Conservation (phyloP, 495 filamentous ascomycete genomes). For the Entonaema liquescens region DNA sequence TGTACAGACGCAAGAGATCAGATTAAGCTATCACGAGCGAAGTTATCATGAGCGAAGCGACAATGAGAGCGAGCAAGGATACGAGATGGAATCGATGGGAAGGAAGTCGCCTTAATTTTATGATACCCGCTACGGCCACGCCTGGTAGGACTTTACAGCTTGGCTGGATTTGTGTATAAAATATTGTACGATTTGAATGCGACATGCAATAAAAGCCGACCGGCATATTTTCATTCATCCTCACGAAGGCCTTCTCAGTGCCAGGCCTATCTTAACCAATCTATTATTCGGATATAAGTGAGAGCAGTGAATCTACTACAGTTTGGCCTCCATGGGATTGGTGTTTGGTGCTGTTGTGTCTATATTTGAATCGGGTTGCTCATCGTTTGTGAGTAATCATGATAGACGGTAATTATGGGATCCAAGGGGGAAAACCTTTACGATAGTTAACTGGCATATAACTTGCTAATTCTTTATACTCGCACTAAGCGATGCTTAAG, state of each 20-base stretch:
- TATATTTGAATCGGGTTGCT: no score
- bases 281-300: no score
- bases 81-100: conserved; percentile 40
- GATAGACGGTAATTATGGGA: no score
- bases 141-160: neutral
- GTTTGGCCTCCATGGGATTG: no score
- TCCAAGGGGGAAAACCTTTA: no score
- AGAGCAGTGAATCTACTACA: no score
- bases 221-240: neutral
- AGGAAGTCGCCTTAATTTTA: conserved; percentile 25
- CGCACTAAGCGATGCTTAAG: no score
- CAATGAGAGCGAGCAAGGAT: conserved; percentile 35
- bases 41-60: conserved; percentile 39
- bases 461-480: no score
- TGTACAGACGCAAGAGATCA: conserved; percentile 40
- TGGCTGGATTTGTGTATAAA: neutral
- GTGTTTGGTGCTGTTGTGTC: no score
- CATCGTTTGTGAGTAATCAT: no score
- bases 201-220: neutral
- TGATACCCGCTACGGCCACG: conserved; percentile 1
- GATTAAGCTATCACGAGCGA: conserved; percentile 30
- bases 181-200: neutral
- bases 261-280: no score
- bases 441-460: no score
- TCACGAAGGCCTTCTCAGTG: neutral